Evolutionary conservation across 2,329 filamentous ascomycete genomes (phyloP).

Genomic region (Penicillium paneum): DNA sequence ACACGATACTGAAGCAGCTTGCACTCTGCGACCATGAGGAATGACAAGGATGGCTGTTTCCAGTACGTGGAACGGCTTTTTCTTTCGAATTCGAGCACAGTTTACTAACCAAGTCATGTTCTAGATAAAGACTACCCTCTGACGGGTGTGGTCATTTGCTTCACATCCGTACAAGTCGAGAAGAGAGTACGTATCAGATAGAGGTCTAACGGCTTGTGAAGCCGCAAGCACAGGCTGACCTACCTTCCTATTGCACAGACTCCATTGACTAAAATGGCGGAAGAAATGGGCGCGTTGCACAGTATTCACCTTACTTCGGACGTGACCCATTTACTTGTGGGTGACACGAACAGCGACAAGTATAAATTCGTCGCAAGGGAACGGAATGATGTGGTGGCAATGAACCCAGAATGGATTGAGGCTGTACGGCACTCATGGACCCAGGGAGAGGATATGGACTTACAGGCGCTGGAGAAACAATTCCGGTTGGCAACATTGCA

Average conservation of each 20-base stretch:
- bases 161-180: slow-evolving; percentile 78
- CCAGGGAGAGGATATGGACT: slow-evolving; percentile 70
- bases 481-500: slow-evolving; percentile 45
- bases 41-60: slow-evolving; percentile 38
- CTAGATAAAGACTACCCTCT: slow-evolving; percentile 62
- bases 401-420: slow-evolving; percentile 80
- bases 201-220: background rate
- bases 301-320: slow-evolving; percentile 92
- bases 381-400: slow-evolving; percentile 77
- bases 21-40: slow-evolving; percentile 34
- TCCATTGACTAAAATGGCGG: slow-evolving; percentile 49
- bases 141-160: slow-evolving; percentile 74
- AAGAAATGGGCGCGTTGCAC: slow-evolving; percentile 81
- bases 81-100: background rate
- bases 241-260: slow-evolving; percentile 28
- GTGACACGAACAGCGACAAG: slow-evolving; percentile 83
- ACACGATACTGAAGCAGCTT: background rate
- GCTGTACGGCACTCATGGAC: slow-evolving; percentile 79
- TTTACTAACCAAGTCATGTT: slow-evolving; percentile 18
- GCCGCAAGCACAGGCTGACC: slow-evolving; percentile 8
- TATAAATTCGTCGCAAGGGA: slow-evolving; percentile 93
- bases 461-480: slow-evolving; percentile 64
- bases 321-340: slow-evolving; percentile 90
- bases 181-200: slow-evolving; percentile 59
- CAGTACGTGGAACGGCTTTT: slow-evolving; percentile 27